Conservation (phyloP, 352 stramenopile species). For the Globisporangium viniferum region DNA sequence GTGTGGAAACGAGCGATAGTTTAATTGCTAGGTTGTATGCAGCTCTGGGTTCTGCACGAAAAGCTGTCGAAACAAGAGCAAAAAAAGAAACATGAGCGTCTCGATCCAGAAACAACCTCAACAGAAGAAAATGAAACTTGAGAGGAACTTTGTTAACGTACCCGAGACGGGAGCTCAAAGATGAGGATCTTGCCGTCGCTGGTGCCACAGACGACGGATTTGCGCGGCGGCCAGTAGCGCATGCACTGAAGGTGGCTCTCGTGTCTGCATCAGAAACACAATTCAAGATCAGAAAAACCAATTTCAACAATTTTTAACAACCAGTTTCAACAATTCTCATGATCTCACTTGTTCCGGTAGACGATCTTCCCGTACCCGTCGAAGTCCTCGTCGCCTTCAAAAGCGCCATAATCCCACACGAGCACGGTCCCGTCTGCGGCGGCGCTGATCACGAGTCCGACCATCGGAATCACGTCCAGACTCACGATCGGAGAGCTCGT, state of each 20-base stretch:
- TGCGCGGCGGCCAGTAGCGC: conserved; percentile 17
- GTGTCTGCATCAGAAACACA: conserved; percentile 1
- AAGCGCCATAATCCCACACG: conserved; percentile 29
- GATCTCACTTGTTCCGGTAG: conserved; percentile 15
- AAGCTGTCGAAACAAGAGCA: neutral
- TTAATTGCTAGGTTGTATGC: neutral
- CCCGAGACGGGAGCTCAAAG: conserved; percentile 8
- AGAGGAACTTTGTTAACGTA: neutral
- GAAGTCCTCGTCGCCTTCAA: conserved; percentile 13
- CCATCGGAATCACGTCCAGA: conserved; percentile 37
- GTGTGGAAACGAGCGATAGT: neutral
- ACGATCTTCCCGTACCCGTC: conserved; percentile 19
- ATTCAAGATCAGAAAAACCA: neutral
- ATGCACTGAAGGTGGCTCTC: conserved; percentile 18
- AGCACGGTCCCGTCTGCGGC: conserved; percentile 53
- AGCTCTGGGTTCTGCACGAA: neutral
- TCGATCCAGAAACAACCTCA: no score
- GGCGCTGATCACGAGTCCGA: conserved; percentile 42
- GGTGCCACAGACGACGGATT: conserved; percentile 14
- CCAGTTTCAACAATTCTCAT: neutral
- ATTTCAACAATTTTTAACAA: neutral
- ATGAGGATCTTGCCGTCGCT: conserved; percentile 18
- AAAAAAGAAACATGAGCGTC: neutral
- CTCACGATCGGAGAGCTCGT: conserved; percentile 47
- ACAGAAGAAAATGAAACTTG: no score